A percentile compares a stretch with the other conserved stretches of the same genome.
Conservation (phyloP, 2,329 filamentous ascomycete genomes). For the Talaromyces sp. region DNA sequence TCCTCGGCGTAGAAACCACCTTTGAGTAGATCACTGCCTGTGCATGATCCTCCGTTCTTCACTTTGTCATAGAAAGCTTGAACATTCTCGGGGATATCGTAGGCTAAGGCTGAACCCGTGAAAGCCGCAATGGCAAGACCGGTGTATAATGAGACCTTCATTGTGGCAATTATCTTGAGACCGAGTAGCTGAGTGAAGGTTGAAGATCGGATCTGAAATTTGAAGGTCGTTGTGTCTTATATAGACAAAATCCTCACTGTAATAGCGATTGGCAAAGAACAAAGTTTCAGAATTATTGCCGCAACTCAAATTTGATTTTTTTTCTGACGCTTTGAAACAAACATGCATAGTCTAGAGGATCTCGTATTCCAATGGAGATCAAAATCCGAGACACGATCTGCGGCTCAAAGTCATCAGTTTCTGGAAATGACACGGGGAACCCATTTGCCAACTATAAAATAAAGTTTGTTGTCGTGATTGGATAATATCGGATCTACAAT, state of each 20-base stretch:
- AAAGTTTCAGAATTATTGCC: not conserved
- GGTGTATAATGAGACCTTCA: not conserved
- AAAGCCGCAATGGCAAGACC: slow-evolving; percentile 7
- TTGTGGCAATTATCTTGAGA: not conserved
- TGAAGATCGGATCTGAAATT: not conserved
- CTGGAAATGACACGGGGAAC: not conserved
- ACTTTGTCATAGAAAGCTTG: slow-evolving; percentile 17
- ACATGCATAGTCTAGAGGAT: not conserved
- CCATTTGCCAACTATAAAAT: not conserved
- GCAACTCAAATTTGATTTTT: not conserved
- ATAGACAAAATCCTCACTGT: not conserved
- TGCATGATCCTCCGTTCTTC: slow-evolving; percentile 7
- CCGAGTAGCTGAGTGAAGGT: not conserved
- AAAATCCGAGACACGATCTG: not conserved
- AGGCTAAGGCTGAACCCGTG: not conserved
- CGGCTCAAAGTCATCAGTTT: not conserved
- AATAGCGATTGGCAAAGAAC: not conserved
- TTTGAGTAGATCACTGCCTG: slow-evolving; percentile 16
- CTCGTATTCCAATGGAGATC: not conserved
- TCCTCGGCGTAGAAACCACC: slow-evolving; percentile 22
- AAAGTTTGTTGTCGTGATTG: not conserved
- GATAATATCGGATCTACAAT: not conserved
- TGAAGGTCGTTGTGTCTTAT: not conserved
- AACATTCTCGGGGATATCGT: slow-evolving; percentile 13
- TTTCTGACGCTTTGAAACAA: not conserved